These are phyloP conservation scores for Neoascochyta sp. DNA, from an alignment of 2,329 filamentous ascomycete genomes.

Conservation along the genomic window DNA sequence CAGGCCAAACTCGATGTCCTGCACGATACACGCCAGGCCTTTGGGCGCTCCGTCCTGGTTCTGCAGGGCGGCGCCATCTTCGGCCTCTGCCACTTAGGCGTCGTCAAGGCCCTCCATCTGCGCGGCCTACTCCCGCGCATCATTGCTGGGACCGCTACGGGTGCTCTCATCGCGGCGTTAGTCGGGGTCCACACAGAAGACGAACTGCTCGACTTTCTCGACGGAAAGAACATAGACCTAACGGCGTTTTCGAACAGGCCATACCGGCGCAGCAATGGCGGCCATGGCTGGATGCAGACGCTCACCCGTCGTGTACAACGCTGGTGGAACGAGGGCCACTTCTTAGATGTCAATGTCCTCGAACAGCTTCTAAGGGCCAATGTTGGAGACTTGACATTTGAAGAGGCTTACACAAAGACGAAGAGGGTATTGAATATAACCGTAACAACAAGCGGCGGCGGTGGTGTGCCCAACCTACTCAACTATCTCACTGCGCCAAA, in stretches of 20 bases:
- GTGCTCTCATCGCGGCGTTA: conserved; percentile 82
- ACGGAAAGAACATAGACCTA: conserved; percentile 76
- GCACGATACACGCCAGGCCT: conserved; percentile 82
- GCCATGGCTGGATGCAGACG: conserved; percentile 50
- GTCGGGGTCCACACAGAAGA: conserved; percentile 85
- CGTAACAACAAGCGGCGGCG: conserved; percentile 69
- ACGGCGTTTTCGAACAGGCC: conserved; percentile 63
- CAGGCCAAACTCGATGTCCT: conserved; percentile 82
- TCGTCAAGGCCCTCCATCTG: conserved; percentile 81
- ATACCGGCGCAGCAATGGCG: conserved; percentile 17
- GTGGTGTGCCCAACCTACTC: conserved; percentile 75
- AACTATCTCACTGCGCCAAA: conserved; percentile 94
- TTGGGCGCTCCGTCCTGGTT: conserved; percentile 80
- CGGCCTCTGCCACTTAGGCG: conserved; percentile 82
- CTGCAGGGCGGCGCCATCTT: conserved; percentile 90
- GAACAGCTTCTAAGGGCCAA: conserved; percentile 82
- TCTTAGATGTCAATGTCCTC: conserved; percentile 76
- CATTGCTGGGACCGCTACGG: conserved; percentile 86
- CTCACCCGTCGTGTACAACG: conserved; percentile 63
- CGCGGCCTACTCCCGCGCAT: conserved; percentile 80
- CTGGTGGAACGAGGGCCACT: conserved; percentile 73
- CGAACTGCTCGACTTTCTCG: conserved; percentile 72
- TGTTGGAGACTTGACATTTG: conserved; percentile 85
- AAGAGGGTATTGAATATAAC: conserved; percentile 90
- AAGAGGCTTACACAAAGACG: conserved; percentile 82